Base-by-base conservation (phyloP, 2,329 filamentous ascomycete species). In the Colletotrichum liriopes region DNA sequence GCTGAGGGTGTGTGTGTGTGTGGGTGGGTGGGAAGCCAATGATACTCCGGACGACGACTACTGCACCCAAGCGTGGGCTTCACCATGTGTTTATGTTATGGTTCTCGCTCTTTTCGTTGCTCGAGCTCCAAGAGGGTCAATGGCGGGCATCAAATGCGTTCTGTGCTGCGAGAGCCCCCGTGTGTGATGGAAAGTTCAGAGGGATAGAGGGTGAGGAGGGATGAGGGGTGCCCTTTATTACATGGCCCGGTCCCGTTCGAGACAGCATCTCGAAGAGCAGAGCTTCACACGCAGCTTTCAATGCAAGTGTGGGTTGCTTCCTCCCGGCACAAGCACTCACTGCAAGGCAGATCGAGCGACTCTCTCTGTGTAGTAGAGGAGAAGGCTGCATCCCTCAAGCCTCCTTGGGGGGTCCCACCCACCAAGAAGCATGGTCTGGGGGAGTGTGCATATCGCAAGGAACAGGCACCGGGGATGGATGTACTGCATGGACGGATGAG, bases 371-470 rank as follows among this genome's bases (percentile, higher is more conserved):
- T 12, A 26, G 47, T 12, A 26, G 43, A 6, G 32, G 14, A 39
- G 29, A 29, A 8, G 37, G 26, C 67, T 29, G 66, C 39, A 58
- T 52, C 67, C 45, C 6, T 59, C 35, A 43, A 52, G 61, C 29
- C 41, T 26, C 23, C 23, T 47, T 61, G 66, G 32, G 35, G 20
- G 12, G 49, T 60, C 45, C 43, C 58, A 29, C 18, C 5, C 45
- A 39, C 16, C 16, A 39, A 47, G 35, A 59, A 29, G 23, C 56
- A 61, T 55, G 63, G 41, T 18, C 37, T 5, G n/a, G 32, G 52
- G 61, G 68, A 58, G 68, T 59, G 68, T 63, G 64, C 64, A 67
- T 71, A 71, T 56, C 11, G 55, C 56, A 59, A 37, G 8, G 35
- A 39, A 39, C 55, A 29, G 67, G 47, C 23, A 32, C 59, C 37